These are phyloP conservation scores for Panicum miliaceum DNA, from an alignment of 176 grass and related monocot genomes.

Conservation along the genomic window DNA sequence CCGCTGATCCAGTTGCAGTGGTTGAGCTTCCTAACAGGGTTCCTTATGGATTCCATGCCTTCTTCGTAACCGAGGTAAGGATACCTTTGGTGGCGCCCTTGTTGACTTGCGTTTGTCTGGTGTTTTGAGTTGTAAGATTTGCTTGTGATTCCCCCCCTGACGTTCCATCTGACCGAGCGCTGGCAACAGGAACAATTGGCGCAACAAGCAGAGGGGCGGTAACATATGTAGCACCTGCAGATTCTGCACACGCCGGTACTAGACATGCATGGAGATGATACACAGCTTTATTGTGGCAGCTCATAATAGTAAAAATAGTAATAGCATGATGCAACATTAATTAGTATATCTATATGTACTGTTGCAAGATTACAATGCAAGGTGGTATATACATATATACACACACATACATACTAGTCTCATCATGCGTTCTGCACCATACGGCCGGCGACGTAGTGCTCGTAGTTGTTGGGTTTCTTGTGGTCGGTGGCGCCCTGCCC, in stretches of 20 bases:
- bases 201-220: slow-evolving; percentile 34
- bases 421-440: background rate
- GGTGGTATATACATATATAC: too few species aligned
- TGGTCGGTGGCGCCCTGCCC: background rate
- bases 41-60: slow-evolving; percentile 91
- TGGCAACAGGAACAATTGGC: slow-evolving; percentile 46
- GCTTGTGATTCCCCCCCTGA: background rate
- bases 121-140: background rate
- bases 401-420: too few species aligned
- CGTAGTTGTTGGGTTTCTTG: background rate
- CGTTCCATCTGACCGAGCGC: background rate
- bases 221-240: background rate
- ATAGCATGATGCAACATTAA: too few species aligned
- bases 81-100: too few species aligned
- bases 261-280: too few species aligned
- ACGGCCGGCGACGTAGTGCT: slow-evolving; percentile 22
- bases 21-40: slow-evolving; percentile 83
- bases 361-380: too few species aligned
- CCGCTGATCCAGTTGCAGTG: slow-evolving; percentile 73
- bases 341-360: too few species aligned
- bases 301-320: too few species aligned
- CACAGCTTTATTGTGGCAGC: too few species aligned
- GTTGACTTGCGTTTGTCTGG: background rate
- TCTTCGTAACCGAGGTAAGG: slow-evolving; percentile 85
- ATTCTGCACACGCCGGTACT: background rate